Percentiles rank a stretch among this genome's conserved stretches.
phyloP scores from a whole-genome alignment of 2,329 filamentous ascomycete species.

The Thielaviopsis ethacetica region DNA sequence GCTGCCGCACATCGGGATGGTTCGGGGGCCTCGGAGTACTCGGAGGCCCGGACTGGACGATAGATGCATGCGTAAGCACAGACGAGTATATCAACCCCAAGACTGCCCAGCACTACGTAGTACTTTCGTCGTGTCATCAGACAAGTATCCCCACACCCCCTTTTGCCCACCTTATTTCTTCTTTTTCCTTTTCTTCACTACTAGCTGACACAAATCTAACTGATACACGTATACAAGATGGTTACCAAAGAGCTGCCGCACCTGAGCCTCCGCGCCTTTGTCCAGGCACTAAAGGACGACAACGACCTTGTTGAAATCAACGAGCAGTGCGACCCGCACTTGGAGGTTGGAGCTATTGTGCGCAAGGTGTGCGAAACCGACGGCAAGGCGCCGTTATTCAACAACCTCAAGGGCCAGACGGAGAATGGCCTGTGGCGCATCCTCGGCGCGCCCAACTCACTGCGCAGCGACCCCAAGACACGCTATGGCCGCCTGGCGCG shows the following conservation, averaged over 20 bases:
- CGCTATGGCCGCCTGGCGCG: constrained; percentile 26
- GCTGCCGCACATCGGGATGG: neutral
- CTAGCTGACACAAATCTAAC: neutral
- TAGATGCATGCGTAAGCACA: too few relatives aligned
- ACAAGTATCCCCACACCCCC: too few relatives aligned
- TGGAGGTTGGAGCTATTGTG: constrained; percentile 31
- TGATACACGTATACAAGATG: neutral
- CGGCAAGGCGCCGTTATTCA: constrained; percentile 33
- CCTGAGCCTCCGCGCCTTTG: constrained; percentile 28
- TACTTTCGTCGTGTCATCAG: neutral
- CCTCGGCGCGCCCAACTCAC: constrained; percentile 26
- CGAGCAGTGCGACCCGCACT: constrained; percentile 25
- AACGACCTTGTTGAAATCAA: constrained; percentile 29
- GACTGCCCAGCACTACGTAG: neutral
- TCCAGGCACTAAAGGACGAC: constrained; percentile 26
- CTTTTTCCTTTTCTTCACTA: neutral
- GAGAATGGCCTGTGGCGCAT: constrained; percentile 30
- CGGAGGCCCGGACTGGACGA: neutral
- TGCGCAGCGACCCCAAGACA: constrained; percentile 19
- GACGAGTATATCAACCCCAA: neutral
- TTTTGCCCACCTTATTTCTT: too few relatives aligned
- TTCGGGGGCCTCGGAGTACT: neutral
- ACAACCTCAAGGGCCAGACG: constrained; percentile 30
- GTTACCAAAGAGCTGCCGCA: constrained; percentile 13
- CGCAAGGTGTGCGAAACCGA: constrained; percentile 27